Evolutionary conservation across 805 yeast species (phyloP).

Genomic region (Tanozyma kutaoensis): DNA sequence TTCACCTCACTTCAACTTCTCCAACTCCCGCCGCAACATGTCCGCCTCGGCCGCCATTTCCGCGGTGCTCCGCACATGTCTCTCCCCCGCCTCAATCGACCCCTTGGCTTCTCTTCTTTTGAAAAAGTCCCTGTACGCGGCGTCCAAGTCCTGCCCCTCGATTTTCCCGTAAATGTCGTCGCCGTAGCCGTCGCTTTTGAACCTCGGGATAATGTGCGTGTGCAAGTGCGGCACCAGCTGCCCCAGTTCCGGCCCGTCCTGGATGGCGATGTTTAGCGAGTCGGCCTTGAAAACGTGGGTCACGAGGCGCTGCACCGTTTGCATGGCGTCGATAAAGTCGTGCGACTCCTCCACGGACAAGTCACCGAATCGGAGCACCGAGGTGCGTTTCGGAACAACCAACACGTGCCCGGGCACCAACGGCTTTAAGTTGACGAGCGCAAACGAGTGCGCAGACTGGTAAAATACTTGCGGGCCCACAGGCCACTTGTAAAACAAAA

Average conservation of each 20-base stretch:
- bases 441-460: conserved; percentile 56
- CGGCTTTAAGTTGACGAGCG: conserved; percentile 85
- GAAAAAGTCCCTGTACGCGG: too few species aligned
- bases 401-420: conserved; percentile 85
- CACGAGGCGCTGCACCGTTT: conserved; percentile 55
- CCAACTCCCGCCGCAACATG: conserved; percentile 31
- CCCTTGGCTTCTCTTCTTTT: too few species aligned
- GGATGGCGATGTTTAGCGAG: conserved; percentile 80
- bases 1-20: conserved; percentile 15
- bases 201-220: conserved; percentile 86
- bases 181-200: conserved; percentile 40
- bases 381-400: conserved; percentile 64
- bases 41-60: conserved; percentile 69
- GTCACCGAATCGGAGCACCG: conserved; percentile 52
- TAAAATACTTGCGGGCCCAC: conserved; percentile 49
- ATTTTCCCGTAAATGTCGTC: conserved; percentile 51
- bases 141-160: too few species aligned
- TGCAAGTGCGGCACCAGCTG: conserved; percentile 94
- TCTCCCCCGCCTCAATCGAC: too few species aligned
- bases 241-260: conserved; percentile 94
- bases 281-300: conserved; percentile 62
- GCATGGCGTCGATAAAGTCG: conserved; percentile 72
- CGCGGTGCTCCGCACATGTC: too few species aligned
- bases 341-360: conserved; percentile 55
- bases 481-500: conserved; percentile 37